These are phyloP conservation scores for Chlamydomonas applanata DNA, from an alignment of 139 green algal genomes.

Conservation along the genomic window DNA sequence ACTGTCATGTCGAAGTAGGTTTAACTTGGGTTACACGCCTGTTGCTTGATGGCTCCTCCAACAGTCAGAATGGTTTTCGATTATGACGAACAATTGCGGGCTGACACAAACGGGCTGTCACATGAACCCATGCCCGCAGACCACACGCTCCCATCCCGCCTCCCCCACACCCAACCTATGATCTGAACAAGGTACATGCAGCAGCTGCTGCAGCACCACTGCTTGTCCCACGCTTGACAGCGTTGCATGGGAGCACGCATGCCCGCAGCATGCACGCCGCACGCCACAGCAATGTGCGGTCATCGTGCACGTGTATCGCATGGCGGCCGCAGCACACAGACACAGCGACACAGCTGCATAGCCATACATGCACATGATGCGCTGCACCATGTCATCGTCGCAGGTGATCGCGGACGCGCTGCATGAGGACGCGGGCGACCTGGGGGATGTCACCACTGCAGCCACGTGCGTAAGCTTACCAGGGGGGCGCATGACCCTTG, in stretches of 20 bases:
- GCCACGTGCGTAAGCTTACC: conserved; percentile 73
- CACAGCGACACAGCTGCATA: no score
- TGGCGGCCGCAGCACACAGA: no score
- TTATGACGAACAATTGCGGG: no score
- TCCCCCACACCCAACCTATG: conserved; percentile 81
- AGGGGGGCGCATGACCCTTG: no score
- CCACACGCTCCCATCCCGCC: conserved; percentile 42
- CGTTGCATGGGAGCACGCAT: neutral
- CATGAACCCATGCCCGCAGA: conserved; percentile 12
- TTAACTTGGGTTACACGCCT: no score
- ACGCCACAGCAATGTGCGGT: neutral
- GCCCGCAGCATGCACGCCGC: neutral
- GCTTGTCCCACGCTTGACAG: no score
- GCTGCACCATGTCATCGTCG: neutral
- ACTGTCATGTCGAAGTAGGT: no score
- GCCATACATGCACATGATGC: no score
- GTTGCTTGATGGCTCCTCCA: no score
- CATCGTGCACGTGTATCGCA: no score
- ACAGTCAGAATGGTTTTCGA: no score
- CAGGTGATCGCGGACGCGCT: conserved; percentile 44
- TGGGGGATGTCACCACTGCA: conserved; percentile 87
- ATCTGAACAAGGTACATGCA: conserved; percentile 54
- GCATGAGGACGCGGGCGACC: conserved; percentile 80
- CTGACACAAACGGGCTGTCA: no score
- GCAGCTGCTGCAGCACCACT: conserved; percentile 8